Conservation (phyloP, 805 yeast species). For the Teunomyces gatunensis region DNA sequence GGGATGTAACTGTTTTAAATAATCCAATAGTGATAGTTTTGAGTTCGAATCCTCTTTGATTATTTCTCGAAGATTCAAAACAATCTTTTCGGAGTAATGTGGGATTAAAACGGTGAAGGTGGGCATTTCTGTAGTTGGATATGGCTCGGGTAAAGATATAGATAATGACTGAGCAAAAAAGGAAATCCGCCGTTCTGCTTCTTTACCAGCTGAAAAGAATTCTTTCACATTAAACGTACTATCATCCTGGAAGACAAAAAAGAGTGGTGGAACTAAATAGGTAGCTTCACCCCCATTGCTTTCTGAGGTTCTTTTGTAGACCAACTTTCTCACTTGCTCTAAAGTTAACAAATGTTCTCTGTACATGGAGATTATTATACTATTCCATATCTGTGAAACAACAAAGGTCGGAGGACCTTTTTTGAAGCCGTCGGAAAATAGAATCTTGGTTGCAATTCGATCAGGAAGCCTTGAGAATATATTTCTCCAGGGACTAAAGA, state of each 20-base stretch:
- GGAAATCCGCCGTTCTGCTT: slow-evolving; percentile 51
- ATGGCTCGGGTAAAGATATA: slow-evolving; percentile 47
- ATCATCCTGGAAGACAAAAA: slow-evolving; percentile 51
- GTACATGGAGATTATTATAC: slow-evolving; percentile 15
- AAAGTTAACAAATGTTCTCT: slow-evolving; percentile 40
- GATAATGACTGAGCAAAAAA: slow-evolving; percentile 55
- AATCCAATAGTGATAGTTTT: slow-evolving; percentile 66
- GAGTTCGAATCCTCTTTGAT: slow-evolving; percentile 46
- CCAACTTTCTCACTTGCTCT: slow-evolving; percentile 38
- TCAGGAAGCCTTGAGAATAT: slow-evolving; percentile 35
- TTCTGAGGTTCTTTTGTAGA: slow-evolving; percentile 18
- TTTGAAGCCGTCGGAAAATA: slow-evolving; percentile 12
- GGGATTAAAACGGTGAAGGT: slow-evolving; percentile 51
- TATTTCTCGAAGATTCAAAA: slow-evolving; percentile 43
- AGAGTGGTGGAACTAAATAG: slow-evolving; percentile 38
- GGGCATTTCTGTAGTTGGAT: slow-evolving; percentile 48
- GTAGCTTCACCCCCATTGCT: not conserved
- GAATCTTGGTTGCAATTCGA: slow-evolving; percentile 27
- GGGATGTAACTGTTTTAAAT: slow-evolving; percentile 68
- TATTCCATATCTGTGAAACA: slow-evolving; percentile 18
- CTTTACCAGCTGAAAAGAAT: slow-evolving; percentile 44
- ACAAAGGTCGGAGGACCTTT: slow-evolving; percentile 6
- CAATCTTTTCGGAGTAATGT: slow-evolving; percentile 50
- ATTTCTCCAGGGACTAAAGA: slow-evolving; percentile 39
- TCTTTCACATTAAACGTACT: slow-evolving; percentile 31